Percentiles rank a stretch among this genome's conserved stretches.
Conservation (phyloP, 2,329 filamentous ascomycete genomes). For the Fusarium sp. region DNA sequence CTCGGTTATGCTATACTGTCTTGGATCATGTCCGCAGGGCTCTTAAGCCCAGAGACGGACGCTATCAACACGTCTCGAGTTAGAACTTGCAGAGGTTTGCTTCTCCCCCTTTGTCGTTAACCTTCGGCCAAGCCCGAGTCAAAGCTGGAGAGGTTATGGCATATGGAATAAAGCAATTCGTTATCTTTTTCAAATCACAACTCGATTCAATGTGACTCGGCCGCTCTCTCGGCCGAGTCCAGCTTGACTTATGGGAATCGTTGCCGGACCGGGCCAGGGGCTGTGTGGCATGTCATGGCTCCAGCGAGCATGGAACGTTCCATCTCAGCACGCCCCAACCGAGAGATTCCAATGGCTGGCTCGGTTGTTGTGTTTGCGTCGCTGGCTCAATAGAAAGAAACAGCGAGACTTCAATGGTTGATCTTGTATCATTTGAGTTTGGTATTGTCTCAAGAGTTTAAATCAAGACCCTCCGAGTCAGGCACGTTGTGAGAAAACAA, state of each 20-base stretch:
- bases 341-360: neutral
- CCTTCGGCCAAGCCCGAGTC: slow-evolving; percentile 5
- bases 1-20: slow-evolving; percentile 23
- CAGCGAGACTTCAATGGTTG: neutral
- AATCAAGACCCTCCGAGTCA: neutral
- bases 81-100: neutral
- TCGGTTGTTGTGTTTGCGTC: slow-evolving; percentile 4
- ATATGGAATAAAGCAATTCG: neutral
- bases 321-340: slow-evolving; percentile 28
- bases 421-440: neutral
- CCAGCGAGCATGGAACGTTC: slow-evolving; percentile 42
- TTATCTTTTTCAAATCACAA: slow-evolving; percentile 4
- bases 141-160: neutral
- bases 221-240: slow-evolving; percentile 38
- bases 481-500: slow-evolving; percentile 1
- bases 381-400: neutral
- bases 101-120: neutral
- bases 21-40: slow-evolving; percentile 24
- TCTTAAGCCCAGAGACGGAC: slow-evolving; percentile 15
- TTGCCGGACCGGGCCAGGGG: slow-evolving; percentile 27
- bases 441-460: neutral
- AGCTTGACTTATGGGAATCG: slow-evolving; percentile 14
- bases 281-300: slow-evolving; percentile 34
- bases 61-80: neutral
- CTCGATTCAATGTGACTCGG: slow-evolving; percentile 22